Evolutionary conservation across 345 rosid genomes (phyloP).

Genomic region (Lumnitzera racemosa): DNA sequence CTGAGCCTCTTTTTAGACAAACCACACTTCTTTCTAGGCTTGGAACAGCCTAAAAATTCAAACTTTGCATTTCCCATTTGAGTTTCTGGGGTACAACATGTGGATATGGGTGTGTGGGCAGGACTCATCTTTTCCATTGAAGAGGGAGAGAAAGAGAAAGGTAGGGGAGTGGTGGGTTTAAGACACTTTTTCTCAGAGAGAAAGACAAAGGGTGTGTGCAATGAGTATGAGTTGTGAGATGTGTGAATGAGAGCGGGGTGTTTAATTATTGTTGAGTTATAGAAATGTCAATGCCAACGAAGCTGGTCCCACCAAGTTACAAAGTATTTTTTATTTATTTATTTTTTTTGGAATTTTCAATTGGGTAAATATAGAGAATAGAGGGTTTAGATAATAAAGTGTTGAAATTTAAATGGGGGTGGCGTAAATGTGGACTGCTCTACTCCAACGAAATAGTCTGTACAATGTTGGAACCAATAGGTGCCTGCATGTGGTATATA

Average conservation of each 20-base stretch:
- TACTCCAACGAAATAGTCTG: too few species aligned
- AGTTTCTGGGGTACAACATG: not conserved
- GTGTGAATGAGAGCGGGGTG: not conserved
- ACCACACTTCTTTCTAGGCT: not conserved
- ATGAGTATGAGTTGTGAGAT: not conserved
- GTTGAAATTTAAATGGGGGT: too few species aligned
- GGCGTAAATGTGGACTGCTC: too few species aligned
- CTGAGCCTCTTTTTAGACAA: not conserved
- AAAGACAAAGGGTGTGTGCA: constrained; percentile 5
- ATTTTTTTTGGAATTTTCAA: too few species aligned
- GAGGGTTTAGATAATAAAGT: too few species aligned
- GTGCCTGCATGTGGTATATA: constrained; percentile 15
- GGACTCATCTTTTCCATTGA: constrained; percentile 4
- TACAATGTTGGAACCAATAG: not conserved
- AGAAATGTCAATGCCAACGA: constrained; percentile 44
- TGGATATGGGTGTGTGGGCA: constrained; percentile 7
- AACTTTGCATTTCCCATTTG: constrained; percentile 2
- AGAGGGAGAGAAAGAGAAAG: constrained; percentile 11
- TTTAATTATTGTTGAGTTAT: constrained; percentile 18
- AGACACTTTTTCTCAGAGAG: constrained; percentile 1
- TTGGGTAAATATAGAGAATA: too few species aligned
- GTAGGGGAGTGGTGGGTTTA: not conserved
- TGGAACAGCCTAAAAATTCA: constrained; percentile 8
- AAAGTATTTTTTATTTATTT: not conserved
- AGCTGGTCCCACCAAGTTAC: constrained; percentile 17